Base-by-base conservation (phyloP, 2,329 filamentous ascomycete genomes). In the Microdochium paspali region DNA sequence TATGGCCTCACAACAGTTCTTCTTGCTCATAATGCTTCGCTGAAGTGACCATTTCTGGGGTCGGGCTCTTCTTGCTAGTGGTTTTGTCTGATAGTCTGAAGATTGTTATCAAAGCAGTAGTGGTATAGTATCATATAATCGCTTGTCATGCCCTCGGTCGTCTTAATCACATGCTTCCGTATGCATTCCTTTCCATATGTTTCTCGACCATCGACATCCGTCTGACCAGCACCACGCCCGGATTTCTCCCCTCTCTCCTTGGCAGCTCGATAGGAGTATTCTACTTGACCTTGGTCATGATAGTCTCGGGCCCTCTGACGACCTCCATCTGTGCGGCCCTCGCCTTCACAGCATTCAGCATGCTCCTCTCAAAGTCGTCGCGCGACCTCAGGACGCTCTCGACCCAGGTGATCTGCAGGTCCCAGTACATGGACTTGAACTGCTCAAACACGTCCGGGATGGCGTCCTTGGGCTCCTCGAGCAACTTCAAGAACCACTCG, bases 331-430 rank as follows among this genome's bases (percentile, higher is more conserved):
- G 87, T 7, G 89, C 90, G n/a, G 90, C 91, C 62, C 84, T 80
- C 2, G 82, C 82, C 73, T 97, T 97, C 44, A 97, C 85, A 18
- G 81, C 78, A 61, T 89, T 93, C 53, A 97, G 66, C 87, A 97
- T 89, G 50, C 80, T 78, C 55, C 91, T 76, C 66, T 97, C 93
- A 68, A 95, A 97, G 69, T 98, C 93, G 65, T 98, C 93, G 56
- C 94, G 76, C 2, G 82, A 76, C 55, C 90, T 78, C 53, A 98
- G 63, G 44, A 95, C 91, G 6, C 87, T 85, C 72, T 98, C 94
- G 7, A 98, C 90, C 93, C 93, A 98, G 43, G 83, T 85, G 50
- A 97, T 83, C 65, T 94, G 89, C 62, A 97, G 72, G 67, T 98
- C 93, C 87, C 91, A 95, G 66, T 95, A 96, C 43, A 80, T 76